Evolutionary conservation across 208 protist species (phyloP).

Genomic region (Wallacemonas sp.): DNA sequence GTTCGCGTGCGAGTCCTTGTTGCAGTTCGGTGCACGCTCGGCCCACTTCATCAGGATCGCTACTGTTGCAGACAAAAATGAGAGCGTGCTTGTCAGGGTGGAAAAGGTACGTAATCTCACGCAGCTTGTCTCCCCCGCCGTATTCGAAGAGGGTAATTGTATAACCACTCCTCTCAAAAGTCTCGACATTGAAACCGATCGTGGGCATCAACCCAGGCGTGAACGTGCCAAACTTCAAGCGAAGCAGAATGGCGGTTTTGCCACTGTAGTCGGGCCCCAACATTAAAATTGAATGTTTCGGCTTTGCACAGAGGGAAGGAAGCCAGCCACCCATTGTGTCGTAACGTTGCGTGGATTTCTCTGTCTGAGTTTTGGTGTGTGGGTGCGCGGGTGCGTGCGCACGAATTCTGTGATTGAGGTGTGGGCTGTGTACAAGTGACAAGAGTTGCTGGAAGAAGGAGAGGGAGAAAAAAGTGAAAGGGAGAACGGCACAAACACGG

Average conservation of each 20-base stretch:
- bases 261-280: constrained; percentile 95
- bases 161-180: background rate
- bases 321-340: constrained; percentile 23
- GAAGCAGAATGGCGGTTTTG: constrained; percentile 96
- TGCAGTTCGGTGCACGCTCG: constrained; percentile 55
- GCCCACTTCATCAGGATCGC: background rate
- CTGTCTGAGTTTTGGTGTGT: no score
- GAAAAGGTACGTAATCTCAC: constrained; percentile 94
- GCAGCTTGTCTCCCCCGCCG: constrained; percentile 93
- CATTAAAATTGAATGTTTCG: constrained; percentile 94
- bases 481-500: no score
- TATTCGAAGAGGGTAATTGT: constrained; percentile 93
- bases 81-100: constrained; percentile 93
- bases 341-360: background rate
- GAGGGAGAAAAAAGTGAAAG: no score
- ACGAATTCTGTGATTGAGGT: no score
- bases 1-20: background rate
- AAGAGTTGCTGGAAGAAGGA: no score
- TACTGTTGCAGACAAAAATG: constrained; percentile 89
- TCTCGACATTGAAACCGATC: background rate
- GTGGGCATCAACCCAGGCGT: constrained; percentile 42
- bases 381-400: no score
- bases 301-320: constrained; percentile 82
- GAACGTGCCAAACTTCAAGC: constrained; percentile 93
- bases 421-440: no score